phyloP scores from a whole-genome alignment of 768 basidiomycete genomes.

The Kwoniella dejecticola region DNA sequence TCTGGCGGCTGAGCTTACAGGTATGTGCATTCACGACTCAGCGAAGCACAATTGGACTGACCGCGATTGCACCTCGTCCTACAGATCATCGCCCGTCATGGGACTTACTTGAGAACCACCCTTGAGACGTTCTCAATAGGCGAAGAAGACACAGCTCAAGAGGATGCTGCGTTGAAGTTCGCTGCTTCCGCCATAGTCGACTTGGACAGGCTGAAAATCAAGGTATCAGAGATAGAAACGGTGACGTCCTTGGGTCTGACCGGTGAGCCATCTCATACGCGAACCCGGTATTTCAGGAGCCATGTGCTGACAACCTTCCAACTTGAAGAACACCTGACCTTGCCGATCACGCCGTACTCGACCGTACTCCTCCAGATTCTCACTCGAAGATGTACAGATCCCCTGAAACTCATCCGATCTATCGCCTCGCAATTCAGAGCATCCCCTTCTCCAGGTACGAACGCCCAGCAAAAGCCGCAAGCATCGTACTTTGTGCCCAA shows the following conservation, averaged over 20 bases:
- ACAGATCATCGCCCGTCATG: constrained; percentile 81
- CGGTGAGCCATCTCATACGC: constrained; percentile 20
- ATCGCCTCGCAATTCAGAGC: constrained; percentile 86
- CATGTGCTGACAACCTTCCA: neutral
- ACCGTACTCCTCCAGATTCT: constrained; percentile 66
- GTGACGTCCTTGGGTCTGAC: constrained; percentile 6
- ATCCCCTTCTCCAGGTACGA: constrained; percentile 62
- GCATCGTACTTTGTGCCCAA: constrained; percentile 79
- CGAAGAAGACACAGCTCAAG: constrained; percentile 56
- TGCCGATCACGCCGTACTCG: constrained; percentile 27
- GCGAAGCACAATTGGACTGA: no score
- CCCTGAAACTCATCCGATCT: constrained; percentile 77
- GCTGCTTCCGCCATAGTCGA: constrained; percentile 60
- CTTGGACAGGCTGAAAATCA: constrained; percentile 63
- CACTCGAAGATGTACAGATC: constrained; percentile 78
- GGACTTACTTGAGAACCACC: constrained; percentile 70
- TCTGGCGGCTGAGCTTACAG: constrained; percentile 91
- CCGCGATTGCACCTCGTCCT: neutral
- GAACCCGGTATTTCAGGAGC: neutral
- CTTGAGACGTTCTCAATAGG: constrained; percentile 43
- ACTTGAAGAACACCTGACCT: constrained; percentile 16
- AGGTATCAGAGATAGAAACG: constrained; percentile 56
- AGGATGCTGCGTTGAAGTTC: constrained; percentile 51
- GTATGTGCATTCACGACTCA: no score
- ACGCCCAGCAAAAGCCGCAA: constrained; percentile 58